Conservation (phyloP, 1,284 basidiomycete species). For the Pholiota adiposa region DNA sequence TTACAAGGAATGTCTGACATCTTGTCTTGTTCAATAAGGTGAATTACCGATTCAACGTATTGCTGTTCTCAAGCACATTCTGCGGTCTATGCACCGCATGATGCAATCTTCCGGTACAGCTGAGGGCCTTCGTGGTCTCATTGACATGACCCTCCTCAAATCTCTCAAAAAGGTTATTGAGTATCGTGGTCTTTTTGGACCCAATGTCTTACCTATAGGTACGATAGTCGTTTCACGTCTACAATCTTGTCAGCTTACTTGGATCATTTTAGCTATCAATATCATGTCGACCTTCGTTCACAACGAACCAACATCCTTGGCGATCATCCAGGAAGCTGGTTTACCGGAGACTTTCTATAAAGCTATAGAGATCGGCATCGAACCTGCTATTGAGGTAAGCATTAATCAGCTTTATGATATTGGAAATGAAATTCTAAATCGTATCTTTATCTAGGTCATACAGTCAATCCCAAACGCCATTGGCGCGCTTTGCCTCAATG, state of each 20-base stretch:
- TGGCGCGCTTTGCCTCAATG: constrained; percentile 95
- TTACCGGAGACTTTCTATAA: constrained; percentile 91
- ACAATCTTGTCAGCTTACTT: constrained; percentile 9
- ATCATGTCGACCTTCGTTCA: constrained; percentile 98
- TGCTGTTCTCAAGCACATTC: constrained; percentile 85
- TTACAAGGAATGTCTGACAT: no score
- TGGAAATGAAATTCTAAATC: constrained; percentile 4
- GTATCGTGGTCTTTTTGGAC: constrained; percentile 83
- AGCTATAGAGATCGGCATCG: constrained; percentile 83
- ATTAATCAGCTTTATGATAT: constrained; percentile 4
- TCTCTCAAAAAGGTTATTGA: constrained; percentile 91
- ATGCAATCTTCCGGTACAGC: constrained; percentile 95
- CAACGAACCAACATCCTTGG: constrained; percentile 96
- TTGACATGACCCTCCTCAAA: constrained; percentile 88
- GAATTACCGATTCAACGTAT: constrained; percentile 70
- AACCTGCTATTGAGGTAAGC: constrained; percentile 83
- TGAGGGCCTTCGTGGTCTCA: constrained; percentile 93
- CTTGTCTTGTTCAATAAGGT: constrained; percentile 48
- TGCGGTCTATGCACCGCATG: constrained; percentile 94
- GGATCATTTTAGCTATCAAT: constrained; percentile 76
- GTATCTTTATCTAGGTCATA: constrained; percentile 63
- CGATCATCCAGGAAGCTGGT: constrained; percentile 90
- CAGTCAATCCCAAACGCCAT: constrained; percentile 95
- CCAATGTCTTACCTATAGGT: constrained; percentile 86
- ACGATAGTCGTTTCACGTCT: constrained; percentile 20